These are phyloP conservation scores for Lenzites betulinus DNA, from an alignment of 768 basidiomycete species.

Conservation along the genomic window DNA sequence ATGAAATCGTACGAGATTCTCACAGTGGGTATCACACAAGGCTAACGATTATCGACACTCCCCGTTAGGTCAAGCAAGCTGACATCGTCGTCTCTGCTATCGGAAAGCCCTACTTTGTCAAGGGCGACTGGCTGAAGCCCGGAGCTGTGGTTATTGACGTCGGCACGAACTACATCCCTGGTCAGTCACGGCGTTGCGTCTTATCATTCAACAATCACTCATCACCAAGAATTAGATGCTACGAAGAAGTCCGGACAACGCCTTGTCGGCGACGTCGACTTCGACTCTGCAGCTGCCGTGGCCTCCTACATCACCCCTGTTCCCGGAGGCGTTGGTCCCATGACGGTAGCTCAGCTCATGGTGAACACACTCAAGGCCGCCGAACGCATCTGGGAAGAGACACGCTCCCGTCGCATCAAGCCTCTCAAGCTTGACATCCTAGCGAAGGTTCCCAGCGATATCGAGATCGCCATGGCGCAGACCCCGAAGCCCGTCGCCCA, in stretches of 20 bases:
- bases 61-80: slow-evolving; percentile 70
- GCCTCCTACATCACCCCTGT: slow-evolving; percentile 96
- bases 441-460: slow-evolving; percentile 92
- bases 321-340: slow-evolving; percentile 98
- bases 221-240: slow-evolving; percentile 50
- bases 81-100: slow-evolving; percentile 98
- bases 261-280: slow-evolving; percentile 95
- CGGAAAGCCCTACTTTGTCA: slow-evolving; percentile 86
- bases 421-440: slow-evolving; percentile 80
- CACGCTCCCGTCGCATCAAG: slow-evolving; percentile 65
- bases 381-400: slow-evolving; percentile 73
- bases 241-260: slow-evolving; percentile 95
- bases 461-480: slow-evolving; percentile 95
- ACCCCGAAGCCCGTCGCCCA: slow-evolving; percentile 86
- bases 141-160: slow-evolving; percentile 97
- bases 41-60: not conserved
- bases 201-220: no score
- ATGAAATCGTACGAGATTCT: slow-evolving; percentile 61
- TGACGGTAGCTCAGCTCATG: slow-evolving; percentile 99
- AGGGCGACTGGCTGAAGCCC: slow-evolving; percentile 93
- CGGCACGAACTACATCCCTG: slow-evolving; percentile 94
- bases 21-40: not conserved
- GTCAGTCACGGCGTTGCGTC: slow-evolving; percentile 40
- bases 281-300: slow-evolving; percentile 66
- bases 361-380: slow-evolving; percentile 88